Base-by-base conservation (phyloP, 306 rosid genomes). In the Glycine latifolia region DNA sequence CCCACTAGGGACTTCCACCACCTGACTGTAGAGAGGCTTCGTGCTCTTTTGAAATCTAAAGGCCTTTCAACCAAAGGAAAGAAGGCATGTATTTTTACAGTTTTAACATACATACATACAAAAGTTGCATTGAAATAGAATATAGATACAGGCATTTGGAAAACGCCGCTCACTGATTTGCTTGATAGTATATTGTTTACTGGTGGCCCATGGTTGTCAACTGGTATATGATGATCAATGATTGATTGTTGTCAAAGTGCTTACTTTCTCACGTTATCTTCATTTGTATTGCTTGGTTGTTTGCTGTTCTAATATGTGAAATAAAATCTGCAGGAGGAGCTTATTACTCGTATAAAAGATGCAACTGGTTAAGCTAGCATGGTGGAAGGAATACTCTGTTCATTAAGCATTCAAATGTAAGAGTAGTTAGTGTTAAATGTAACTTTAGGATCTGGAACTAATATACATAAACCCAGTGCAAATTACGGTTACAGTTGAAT, bases 11-110 rank as follows among this genome's bases (percentile, higher is more conserved):
- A 96, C 85, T 85, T 89, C 46, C 97, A 92, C 72, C 79, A 82
- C 77, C 83, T 94, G 82, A 96, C 98, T 31, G 99, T 96, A 44
- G 99, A 96, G 88, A 86, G 88, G 86, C 99, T 96, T 49, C 99
- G 99, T 39, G 88, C 91, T 67, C 89, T 91, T 80, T 85, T 96
- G 89, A 96, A 88, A 89, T 87, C 92, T 35, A 94, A 79, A 89
- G 91, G 94, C 77, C 98, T 96, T 82, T 86, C 97, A 37, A 65
- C 87, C 50, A 92, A 84, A 87, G 99, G 99, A 66, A 96, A 89
- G 87, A 94, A 96, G 98, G 99, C 81, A 84, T 89, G 94, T 87
- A 56, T 78, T 33, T 8, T 43, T 26, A 66, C 74, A 37, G 61
- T 77, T 71, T 65, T 44, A 62, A 15, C 79, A 58, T 43, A 35